A percentile compares a stretch with the other conserved stretches of the same genome.
phyloP scores from a whole-genome alignment of 306 rosid species.

The Abrus precatorius region DNA sequence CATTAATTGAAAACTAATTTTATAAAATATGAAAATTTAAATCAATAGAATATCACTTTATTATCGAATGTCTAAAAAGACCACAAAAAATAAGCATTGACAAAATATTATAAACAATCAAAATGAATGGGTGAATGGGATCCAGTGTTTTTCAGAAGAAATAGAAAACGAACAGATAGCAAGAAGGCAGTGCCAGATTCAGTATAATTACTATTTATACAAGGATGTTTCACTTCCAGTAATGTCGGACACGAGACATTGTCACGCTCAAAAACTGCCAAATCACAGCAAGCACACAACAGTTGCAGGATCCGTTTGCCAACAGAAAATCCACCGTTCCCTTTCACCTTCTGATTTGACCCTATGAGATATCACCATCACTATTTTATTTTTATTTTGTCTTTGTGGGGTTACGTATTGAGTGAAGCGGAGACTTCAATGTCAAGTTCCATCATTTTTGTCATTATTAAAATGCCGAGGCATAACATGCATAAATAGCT shows the following conservation, averaged over 20 bases:
- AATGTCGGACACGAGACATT: background rate
- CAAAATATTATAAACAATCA: background rate
- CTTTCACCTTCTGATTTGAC: conserved; percentile 30
- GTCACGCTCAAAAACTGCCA: conserved; percentile 44
- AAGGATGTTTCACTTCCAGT: conserved; percentile 35
- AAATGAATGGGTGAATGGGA: conserved; percentile 14
- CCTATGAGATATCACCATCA: conserved; percentile 27
- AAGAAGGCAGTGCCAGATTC: conserved; percentile 32
- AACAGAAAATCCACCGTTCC: conserved; percentile 28
- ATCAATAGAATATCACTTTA: no score
- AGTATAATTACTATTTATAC: conserved; percentile 1
- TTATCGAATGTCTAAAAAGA: no score
- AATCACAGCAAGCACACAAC: conserved; percentile 21
- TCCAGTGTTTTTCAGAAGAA: conserved; percentile 18
- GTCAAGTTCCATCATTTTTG: conserved; percentile 48
- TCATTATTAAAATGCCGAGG: conserved; percentile 41
- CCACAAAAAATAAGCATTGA: background rate
- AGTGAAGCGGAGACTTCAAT: conserved; percentile 29
- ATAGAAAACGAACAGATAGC: background rate
- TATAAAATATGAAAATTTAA: no score
- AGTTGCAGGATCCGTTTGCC: conserved; percentile 37
- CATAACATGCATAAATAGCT: conserved; percentile 47
- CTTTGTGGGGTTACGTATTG: background rate
- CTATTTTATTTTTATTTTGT: conserved; percentile 21
- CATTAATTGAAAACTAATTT: no score